Conservation (phyloP, 2,329 filamentous ascomycete species). For the Trichoderma pleuroti region DNA sequence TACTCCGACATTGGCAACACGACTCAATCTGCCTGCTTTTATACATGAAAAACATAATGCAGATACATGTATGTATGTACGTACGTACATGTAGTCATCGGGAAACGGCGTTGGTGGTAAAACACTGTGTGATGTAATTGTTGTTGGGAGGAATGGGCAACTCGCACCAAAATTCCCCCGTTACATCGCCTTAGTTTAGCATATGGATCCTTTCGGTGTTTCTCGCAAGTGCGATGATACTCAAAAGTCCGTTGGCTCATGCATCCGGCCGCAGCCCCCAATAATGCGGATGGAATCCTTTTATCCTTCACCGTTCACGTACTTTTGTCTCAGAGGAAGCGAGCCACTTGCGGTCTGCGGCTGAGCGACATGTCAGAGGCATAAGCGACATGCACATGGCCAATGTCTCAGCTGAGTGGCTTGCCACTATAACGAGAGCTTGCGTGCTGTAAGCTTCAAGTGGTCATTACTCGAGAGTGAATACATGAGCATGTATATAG, state of each 20-base stretch:
- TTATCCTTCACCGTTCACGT: neutral
- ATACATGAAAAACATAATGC: neutral
- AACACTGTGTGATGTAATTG: neutral
- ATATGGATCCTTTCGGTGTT: neutral
- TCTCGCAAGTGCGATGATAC: neutral
- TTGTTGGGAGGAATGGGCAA: neutral
- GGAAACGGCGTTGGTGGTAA: neutral
- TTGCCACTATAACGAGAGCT: neutral
- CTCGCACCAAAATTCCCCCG: neutral
- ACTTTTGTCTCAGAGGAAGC: neutral
- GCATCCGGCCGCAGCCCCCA: neutral
- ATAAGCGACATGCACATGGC: neutral
- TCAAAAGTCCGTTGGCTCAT: conserved; percentile 2
- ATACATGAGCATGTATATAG: neutral
- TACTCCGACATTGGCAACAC: neutral
- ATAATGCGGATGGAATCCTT: neutral
- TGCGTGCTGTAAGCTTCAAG: neutral
- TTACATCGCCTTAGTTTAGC: neutral
- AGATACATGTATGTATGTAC: neutral
- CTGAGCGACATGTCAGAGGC: neutral
- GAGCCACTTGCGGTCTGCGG: neutral
- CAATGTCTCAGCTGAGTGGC: neutral
- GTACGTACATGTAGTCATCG: neutral
- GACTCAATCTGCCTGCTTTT: neutral
- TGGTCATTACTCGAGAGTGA: neutral